These are phyloP conservation scores for Boechera divaricarpa DNA, from an alignment of 345 rosid species.

Conservation along the genomic window DNA sequence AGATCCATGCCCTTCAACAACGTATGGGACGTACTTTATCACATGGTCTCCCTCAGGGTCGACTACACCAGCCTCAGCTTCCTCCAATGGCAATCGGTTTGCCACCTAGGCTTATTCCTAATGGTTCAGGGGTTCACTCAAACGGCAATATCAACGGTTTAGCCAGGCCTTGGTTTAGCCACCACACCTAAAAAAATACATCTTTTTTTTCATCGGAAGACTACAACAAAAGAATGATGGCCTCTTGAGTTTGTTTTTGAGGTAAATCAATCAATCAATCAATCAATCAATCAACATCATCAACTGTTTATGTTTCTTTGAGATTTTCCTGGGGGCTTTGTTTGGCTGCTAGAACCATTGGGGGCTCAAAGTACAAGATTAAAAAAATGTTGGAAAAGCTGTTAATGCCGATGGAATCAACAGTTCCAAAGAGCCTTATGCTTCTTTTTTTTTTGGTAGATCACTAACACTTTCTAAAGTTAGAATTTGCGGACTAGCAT, in stretches of 20 bases:
- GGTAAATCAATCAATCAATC: slow-evolving; percentile 30
- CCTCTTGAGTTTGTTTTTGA: slow-evolving; percentile 42
- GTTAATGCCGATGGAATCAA: background rate
- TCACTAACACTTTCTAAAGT: too few relatives aligned
- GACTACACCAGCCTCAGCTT: slow-evolving; percentile 52
- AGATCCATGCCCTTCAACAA: slow-evolving; percentile 79
- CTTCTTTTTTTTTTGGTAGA: background rate
- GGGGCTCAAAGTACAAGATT: slow-evolving; percentile 37
- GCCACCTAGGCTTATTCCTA: slow-evolving; percentile 43
- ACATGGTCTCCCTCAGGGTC: slow-evolving; percentile 76
- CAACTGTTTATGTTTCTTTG: slow-evolving; percentile 33
- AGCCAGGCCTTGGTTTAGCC: slow-evolving; percentile 88
- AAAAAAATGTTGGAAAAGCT: slow-evolving; percentile 23
- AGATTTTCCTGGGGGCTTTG: slow-evolving; percentile 18
- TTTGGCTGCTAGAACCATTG: slow-evolving; percentile 32
- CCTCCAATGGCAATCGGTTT: slow-evolving; percentile 76
- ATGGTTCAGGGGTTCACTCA: slow-evolving; percentile 58
- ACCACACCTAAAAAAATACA: slow-evolving; percentile 44
- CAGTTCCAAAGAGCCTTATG: too few relatives aligned
- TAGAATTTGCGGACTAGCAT: too few relatives aligned
- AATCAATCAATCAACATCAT: slow-evolving; percentile 25
- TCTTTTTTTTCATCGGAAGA: slow-evolving; percentile 34
- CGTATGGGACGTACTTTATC: slow-evolving; percentile 65
- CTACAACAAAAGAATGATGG: slow-evolving; percentile 40
- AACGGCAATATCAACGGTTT: slow-evolving; percentile 83